A percentile compares a stretch with the other conserved stretches of the same genome.
These are phyloP conservation scores for Pyricularia grisea DNA, from an alignment of 2,329 filamentous ascomycete genomes.

Conservation along the genomic window DNA sequence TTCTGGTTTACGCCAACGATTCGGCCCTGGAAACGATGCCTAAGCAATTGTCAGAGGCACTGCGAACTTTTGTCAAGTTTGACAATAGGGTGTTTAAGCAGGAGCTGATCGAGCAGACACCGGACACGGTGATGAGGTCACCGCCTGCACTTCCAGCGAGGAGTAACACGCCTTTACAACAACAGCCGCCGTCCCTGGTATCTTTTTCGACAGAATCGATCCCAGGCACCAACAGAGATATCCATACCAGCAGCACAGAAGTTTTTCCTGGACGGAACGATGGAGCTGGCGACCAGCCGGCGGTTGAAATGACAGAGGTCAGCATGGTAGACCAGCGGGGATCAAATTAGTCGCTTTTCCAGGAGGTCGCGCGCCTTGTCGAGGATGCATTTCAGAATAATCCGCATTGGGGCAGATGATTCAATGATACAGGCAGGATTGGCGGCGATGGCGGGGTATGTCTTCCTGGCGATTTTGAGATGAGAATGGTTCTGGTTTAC, in stretches of 20 bases:
- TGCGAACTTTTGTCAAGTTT: constrained; percentile 22
- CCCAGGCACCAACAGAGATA: background rate
- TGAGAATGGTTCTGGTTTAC: no score
- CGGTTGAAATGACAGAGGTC: constrained; percentile 4
- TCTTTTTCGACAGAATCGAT: background rate
- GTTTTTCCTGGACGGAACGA: background rate
- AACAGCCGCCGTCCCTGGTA: background rate
- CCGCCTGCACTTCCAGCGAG: constrained; percentile 1
- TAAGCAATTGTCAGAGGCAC: constrained; percentile 15
- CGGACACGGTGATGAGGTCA: constrained; percentile 11
- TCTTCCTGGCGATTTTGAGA: no score
- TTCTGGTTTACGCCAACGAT: constrained; percentile 21
- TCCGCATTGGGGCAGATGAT: background rate
- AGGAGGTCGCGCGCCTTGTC: background rate
- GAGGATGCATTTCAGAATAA: background rate
- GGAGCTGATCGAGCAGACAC: constrained; percentile 17
- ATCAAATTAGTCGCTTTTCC: background rate
- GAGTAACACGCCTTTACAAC: background rate
- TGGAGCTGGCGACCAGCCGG: background rate
- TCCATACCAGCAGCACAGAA: constrained; percentile 1
- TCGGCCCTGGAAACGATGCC: constrained; percentile 15
- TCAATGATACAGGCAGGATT: background rate
- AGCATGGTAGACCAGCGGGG: background rate
- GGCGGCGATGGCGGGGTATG: background rate
- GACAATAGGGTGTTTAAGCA: constrained; percentile 25